Base-by-base conservation (phyloP, 139 green algal species). In the Volvox africanus region DNA sequence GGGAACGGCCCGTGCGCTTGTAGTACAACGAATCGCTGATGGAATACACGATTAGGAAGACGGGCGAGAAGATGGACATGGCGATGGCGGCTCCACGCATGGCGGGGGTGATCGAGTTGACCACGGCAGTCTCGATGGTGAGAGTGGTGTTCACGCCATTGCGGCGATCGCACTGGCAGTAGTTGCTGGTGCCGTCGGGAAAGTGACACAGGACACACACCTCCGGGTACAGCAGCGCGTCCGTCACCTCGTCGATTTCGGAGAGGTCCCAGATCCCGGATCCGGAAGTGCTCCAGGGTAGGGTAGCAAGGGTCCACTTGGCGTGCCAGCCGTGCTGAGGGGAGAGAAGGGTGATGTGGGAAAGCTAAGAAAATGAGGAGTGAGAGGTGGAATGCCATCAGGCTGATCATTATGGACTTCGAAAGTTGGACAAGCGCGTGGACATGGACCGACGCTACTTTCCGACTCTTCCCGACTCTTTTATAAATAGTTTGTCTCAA, bases 51-150 rank as follows among this genome's bases (percentile, higher is more conserved):
- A 92, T 89, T 11, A 94, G 91, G 78, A 93, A 89, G 6, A 93
- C n/a, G 14, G 88, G 82, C 36, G 82, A 37, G 61, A 91, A 87
- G 30, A 94, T 67, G 26, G 87, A 89, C 50, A 94, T 32, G n/a
- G 92, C 87, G 65, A 93, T 94, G 69, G 92, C 87, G 17, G 88
- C 90, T 35, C 82, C 90, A 22, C 55, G 78, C 89, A 94, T 92
- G 50, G 50, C 62, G 9, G 81, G 75, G 0, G 92, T 94, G 76
- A 93, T 93, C 77, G 80, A 87, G 33, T 37, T 67, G 13, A 86
- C 26, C 13, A 90, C 92, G 0, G 68, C 55, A 0, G 89, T 91
- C 85, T 91, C 65, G 26, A 94, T 44, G 44, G 86, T 91, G 3
- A 86, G 75, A 16, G 28, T 61, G n/a, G 61, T 62, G 76, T n/a